phyloP scores from a whole-genome alignment of 306 rosid genomes.

The Prunus persica region DNA sequence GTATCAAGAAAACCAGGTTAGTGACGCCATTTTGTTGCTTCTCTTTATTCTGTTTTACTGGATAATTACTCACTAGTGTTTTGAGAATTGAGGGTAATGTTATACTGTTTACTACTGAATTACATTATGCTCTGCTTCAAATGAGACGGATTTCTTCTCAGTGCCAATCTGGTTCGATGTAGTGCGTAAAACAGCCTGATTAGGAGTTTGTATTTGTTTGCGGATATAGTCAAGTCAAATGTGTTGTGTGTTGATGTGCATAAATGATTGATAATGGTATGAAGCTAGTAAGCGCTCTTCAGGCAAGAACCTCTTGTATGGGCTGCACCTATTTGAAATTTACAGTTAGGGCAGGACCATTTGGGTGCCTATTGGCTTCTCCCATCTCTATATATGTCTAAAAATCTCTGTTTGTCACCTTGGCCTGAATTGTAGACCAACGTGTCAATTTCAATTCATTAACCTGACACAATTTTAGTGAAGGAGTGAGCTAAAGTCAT shows the following conservation, averaged over 20 bases:
- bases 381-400: not conserved
- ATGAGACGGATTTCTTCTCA: not conserved
- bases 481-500: not conserved
- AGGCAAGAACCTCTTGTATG: not conserved
- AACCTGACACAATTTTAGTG: not conserved
- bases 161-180: not conserved
- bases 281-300: not conserved
- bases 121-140: not conserved
- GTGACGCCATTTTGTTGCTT: slow-evolving; percentile 17
- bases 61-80: not conserved
- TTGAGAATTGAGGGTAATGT: not conserved
- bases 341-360: not conserved
- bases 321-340: not conserved
- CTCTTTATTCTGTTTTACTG: not conserved
- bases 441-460: not conserved
- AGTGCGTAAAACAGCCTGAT: not conserved
- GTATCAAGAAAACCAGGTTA: slow-evolving; percentile 48
- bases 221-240: not conserved
- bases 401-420: not conserved
- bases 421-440: not conserved
- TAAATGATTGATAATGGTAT: not conserved
- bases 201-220: not conserved
- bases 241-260: not conserved
- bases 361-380: not conserved
- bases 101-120: not conserved